Evolutionary conservation across 208 protist species (phyloP).

Genomic region (Borovskyia barvae): DNA sequence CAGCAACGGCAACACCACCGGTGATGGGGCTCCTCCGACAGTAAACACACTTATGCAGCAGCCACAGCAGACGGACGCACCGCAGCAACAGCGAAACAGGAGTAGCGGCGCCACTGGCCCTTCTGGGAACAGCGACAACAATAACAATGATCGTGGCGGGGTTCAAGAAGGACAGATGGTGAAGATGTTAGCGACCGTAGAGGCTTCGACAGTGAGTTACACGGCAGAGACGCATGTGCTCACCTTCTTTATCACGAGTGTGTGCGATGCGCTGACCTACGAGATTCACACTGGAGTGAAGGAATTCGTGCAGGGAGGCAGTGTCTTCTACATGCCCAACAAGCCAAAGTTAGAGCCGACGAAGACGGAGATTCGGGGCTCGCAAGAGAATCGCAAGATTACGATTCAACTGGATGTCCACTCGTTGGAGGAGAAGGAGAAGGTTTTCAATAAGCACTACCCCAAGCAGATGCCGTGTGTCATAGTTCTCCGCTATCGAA

Average conservation of each 20-base stretch:
- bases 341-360: slow-evolving; percentile 88
- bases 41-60: too few species aligned
- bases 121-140: slow-evolving; percentile 28
- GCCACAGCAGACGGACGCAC: slow-evolving; percentile 19
- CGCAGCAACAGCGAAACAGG: slow-evolving; percentile 28
- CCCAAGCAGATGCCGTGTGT: slow-evolving; percentile 90
- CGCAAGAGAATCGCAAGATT: slow-evolving; percentile 75
- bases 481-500: slow-evolving; percentile 84
- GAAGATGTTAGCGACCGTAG: slow-evolving; percentile 89
- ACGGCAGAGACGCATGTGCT: slow-evolving; percentile 60
- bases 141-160: slow-evolving; percentile 35
- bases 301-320: slow-evolving; percentile 70
- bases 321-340: slow-evolving; percentile 84
- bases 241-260: slow-evolving; percentile 77
- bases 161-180: slow-evolving; percentile 92
- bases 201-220: slow-evolving; percentile 81
- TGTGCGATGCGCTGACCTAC: slow-evolving; percentile 70
- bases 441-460: slow-evolving; percentile 87
- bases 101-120: slow-evolving; percentile 20
- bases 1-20: slow-evolving; percentile 8
- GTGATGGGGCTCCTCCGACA: too few species aligned
- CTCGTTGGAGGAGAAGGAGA: slow-evolving; percentile 81
- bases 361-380: slow-evolving; percentile 61
- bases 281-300: slow-evolving; percentile 92
- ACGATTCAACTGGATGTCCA: slow-evolving; percentile 73